Percentiles rank a stretch among this genome's conserved stretches.
Conservation (phyloP, 768 basidiomycete species). For the Ramaria rubella region DNA sequence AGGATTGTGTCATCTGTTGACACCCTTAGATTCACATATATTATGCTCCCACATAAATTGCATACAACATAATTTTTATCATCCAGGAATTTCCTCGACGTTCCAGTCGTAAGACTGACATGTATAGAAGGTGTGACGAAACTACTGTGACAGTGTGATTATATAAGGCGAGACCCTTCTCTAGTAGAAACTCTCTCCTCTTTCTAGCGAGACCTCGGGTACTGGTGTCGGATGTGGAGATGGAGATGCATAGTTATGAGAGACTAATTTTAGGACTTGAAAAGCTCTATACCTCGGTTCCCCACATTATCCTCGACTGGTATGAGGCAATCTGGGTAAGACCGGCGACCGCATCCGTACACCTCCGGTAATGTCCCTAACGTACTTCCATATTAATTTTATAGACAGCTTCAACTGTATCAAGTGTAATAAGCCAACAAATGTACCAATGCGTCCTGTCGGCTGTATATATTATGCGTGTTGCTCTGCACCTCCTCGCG, state of each 20-base stretch:
- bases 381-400: neutral
- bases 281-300: neutral
- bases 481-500: neutral
- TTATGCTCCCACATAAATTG: too few relatives aligned
- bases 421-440: neutral
- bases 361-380: neutral
- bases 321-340: neutral
- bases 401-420: neutral
- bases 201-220: neutral
- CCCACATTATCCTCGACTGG: neutral
- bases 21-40: too few relatives aligned
- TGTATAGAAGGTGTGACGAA: too few relatives aligned
- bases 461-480: neutral
- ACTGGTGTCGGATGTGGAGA: neutral
- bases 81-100: too few relatives aligned
- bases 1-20: conserved; percentile 66
- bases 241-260: conserved; percentile 3
- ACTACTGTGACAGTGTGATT: too few relatives aligned
- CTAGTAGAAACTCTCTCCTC: neutral
- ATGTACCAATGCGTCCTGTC: neutral
- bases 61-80: too few relatives aligned
- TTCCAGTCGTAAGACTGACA: too few relatives aligned
- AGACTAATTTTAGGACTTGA: neutral
- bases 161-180: too few relatives aligned
- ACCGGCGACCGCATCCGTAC: neutral